phyloP scores from a whole-genome alignment of 192 early-diverging fungal genomes.

The Dispira simplex region DNA sequence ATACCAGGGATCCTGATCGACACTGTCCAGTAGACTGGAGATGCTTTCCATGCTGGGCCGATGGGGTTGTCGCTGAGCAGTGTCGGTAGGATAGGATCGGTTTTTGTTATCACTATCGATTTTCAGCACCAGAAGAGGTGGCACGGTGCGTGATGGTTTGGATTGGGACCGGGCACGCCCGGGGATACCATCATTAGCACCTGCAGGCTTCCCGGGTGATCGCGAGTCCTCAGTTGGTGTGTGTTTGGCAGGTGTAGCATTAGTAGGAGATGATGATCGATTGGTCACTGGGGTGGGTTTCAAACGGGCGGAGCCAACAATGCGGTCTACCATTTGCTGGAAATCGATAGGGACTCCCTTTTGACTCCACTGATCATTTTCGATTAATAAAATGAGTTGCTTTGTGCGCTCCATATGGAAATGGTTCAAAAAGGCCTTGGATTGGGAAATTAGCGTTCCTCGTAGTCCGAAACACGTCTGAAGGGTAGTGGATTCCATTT shows the following conservation, averaged over 20 bases:
- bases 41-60: constrained; percentile 6
- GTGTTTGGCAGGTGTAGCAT: background rate
- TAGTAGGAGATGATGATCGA: background rate
- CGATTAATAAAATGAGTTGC: constrained; percentile 73
- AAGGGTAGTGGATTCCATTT: constrained; percentile 63
- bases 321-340: constrained; percentile 64
- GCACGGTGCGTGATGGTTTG: background rate
- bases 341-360: constrained; percentile 90
- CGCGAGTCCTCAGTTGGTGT: background rate
- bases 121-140: constrained; percentile 3
- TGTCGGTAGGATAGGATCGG: no score
- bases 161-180: background rate
- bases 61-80: background rate
- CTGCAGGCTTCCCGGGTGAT: no score
- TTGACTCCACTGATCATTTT: constrained; percentile 94
- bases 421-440: constrained; percentile 78
- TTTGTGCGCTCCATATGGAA: constrained; percentile 90
- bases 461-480: constrained; percentile 84
- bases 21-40: constrained; percentile 1
- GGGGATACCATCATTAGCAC: no score
- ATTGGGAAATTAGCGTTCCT: constrained; percentile 76
- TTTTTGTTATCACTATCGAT: background rate
- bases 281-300: background rate
- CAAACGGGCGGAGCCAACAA: constrained; percentile 32
- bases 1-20: background rate